Conservation (phyloP, 2,329 filamentous ascomycete species). For the Tolypocladium ophioglossoides region DNA sequence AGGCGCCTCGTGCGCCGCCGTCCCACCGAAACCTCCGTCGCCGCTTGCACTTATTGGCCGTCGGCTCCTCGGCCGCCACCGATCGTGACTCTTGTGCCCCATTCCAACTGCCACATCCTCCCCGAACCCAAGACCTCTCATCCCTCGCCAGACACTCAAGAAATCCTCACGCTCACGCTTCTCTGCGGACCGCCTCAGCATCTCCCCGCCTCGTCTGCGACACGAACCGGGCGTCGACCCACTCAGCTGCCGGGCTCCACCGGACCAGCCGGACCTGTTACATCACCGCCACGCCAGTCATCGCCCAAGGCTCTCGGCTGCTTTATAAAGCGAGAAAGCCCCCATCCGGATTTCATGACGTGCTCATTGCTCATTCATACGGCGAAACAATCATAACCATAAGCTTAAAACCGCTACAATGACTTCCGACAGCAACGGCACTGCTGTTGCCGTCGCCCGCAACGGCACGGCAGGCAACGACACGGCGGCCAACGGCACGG, state of each 20-base stretch:
- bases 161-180: neutral
- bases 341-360: neutral
- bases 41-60: neutral
- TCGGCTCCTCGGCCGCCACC: neutral
- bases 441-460: neutral
- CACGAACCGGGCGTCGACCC: neutral
- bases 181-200: neutral
- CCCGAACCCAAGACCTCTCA: neutral
- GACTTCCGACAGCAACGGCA: slow-evolving; percentile 13
- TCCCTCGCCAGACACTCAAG: neutral
- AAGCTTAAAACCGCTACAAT: slow-evolving; percentile 1
- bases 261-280: neutral
- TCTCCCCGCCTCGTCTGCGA: neutral
- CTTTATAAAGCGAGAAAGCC: neutral
- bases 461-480: slow-evolving; percentile 9
- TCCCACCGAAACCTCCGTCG: neutral
- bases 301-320: neutral
- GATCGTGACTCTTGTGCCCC: neutral
- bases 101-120: neutral
- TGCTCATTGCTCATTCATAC: neutral
- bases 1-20: neutral
- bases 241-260: neutral
- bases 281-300: neutral
- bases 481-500: slow-evolving; percentile 13
- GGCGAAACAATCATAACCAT: neutral